Percentiles rank a stretch among this genome's conserved stretches.
These are phyloP conservation scores for Entophlyctis luteolus DNA, from an alignment of 192 early-diverging fungal species.

Conservation along the genomic window DNA sequence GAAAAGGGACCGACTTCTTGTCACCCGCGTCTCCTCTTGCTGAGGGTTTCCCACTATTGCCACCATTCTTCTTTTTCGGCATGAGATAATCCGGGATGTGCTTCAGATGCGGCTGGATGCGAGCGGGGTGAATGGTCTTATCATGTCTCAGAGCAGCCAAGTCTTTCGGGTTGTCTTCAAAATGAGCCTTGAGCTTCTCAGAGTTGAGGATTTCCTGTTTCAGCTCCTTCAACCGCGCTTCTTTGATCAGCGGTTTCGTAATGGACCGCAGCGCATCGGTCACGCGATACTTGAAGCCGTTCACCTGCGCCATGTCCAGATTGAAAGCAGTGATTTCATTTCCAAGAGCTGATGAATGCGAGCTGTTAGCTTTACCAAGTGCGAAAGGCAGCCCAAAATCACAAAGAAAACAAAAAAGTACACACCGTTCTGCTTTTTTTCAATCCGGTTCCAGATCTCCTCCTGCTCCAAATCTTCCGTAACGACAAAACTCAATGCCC, in stretches of 20 bases:
- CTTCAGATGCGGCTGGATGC: slow-evolving; percentile 84
- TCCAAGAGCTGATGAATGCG: slow-evolving; percentile 20
- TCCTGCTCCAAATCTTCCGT: slow-evolving; percentile 61
- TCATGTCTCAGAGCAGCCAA: slow-evolving; percentile 89
- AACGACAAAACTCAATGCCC: slow-evolving; percentile 81
- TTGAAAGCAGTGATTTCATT: slow-evolving; percentile 68
- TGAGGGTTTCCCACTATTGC: not conserved
- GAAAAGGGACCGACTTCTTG: slow-evolving; percentile 34
- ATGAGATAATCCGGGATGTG: slow-evolving; percentile 90
- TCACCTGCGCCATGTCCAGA: slow-evolving; percentile 85
- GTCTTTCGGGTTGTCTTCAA: slow-evolving; percentile 94
- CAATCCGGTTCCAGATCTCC: slow-evolving; percentile 68
- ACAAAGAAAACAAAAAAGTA: not conserved
- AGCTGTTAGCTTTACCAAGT: not conserved
- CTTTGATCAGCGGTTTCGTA: slow-evolving; percentile 70
- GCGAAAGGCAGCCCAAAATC: not conserved
- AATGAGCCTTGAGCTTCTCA: slow-evolving; percentile 92
- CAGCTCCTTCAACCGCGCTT: slow-evolving; percentile 92
- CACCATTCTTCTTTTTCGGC: slow-evolving; percentile 54
- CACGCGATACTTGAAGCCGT: slow-evolving; percentile 88
- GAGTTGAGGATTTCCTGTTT: slow-evolving; percentile 93
- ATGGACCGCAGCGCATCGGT: slow-evolving; percentile 80
- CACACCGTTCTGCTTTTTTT: slow-evolving; percentile 65
- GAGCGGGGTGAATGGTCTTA: slow-evolving; percentile 74
- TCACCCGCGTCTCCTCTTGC: not conserved